Evolutionary conservation across 2,329 filamentous ascomycete genomes (phyloP).

Genomic region (Orbilia ellipsospora): DNA sequence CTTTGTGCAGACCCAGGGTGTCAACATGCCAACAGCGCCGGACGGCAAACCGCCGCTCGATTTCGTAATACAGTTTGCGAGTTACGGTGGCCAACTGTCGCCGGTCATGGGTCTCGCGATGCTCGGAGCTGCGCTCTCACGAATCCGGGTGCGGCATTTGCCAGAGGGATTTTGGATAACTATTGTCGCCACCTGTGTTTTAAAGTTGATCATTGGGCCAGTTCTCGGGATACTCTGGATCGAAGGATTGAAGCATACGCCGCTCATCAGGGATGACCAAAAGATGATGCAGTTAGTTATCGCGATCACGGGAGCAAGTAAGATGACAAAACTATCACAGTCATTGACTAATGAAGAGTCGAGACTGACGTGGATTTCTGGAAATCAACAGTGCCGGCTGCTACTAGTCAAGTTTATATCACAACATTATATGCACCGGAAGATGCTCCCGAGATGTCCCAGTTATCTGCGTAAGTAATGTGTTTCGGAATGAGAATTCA

Average conservation of each 20-base stretch:
- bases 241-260: conserved; percentile 56
- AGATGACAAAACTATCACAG: conserved; percentile 1
- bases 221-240: conserved; percentile 59
- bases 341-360: neutral
- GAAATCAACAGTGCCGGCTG: conserved; percentile 56
- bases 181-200: conserved; percentile 55
- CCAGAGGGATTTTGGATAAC: conserved; percentile 59
- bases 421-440: conserved; percentile 59
- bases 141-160: conserved; percentile 57
- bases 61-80: conserved; percentile 58
- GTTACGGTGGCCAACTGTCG: conserved; percentile 57
- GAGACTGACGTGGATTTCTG: conserved; percentile 19
- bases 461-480: conserved; percentile 57
- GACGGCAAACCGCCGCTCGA: conserved; percentile 58
- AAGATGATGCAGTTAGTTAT: conserved; percentile 59
- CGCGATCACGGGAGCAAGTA: conserved; percentile 57
- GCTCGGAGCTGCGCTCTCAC: conserved; percentile 57
- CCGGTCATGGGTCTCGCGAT: conserved; percentile 58
- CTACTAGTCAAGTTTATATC: conserved; percentile 58
- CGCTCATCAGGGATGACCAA: conserved; percentile 56
- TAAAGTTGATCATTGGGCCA: conserved; percentile 59
- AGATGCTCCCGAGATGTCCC: conserved; percentile 58
- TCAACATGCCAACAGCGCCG: conserved; percentile 57
- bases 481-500: conserved; percentile 4
- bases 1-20: conserved; percentile 54